Evolutionary conservation across 1,284 basidiomycete genomes (phyloP), one percentile per base, ranked within the genome.

Genomic region (Fomitiporia mediterranea): DNA sequence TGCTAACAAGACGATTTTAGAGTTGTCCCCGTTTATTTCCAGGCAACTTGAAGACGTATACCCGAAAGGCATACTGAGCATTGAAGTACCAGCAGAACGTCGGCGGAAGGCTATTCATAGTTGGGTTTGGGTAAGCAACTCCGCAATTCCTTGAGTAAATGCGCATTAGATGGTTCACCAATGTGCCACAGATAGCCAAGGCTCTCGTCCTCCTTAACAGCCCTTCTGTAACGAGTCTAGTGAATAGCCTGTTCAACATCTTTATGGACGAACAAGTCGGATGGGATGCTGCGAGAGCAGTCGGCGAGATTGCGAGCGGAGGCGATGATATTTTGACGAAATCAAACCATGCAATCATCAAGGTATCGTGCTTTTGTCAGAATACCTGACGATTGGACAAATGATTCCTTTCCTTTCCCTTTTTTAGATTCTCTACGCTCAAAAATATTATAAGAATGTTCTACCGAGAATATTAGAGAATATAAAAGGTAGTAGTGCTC

Each of bases 141-240:
- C n/a, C n/a, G n/a, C n/a, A n/a, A n/a, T n/a, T n/a, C n/a, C n/a
- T n/a, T n/a, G n/a, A n/a, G n/a, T n/a, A n/a, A n/a, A 43, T 19
- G 55, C 34, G 30, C 25, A 49, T 54, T 47, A 17, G 8, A 50
- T 3, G 17, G 1, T n/a, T 38, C 4, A 40, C 56, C 43, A 6
- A 27, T 19, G 39, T 9, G 17, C 38, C 30, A 15, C 62, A 94
- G 92, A 76, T 91, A 17, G 76, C 82, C 13, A 92, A 89, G 68
- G 89, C 82, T 0, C 74, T 98, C n/a, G 72, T 93, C 0, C 80
- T 94, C 0, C 80, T 86, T 5, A 85, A 84, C 21, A 83, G 94
- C 64, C 69, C 81, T 0, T 67, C 74, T 0, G 82, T 83, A 0
- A 73, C 79, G 57, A 63, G 69, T 1, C 83, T 89, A 55, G 72